These are phyloP conservation scores for Populus trichocarpa DNA, from an alignment of 441 rosid species.

Conservation along the genomic window DNA sequence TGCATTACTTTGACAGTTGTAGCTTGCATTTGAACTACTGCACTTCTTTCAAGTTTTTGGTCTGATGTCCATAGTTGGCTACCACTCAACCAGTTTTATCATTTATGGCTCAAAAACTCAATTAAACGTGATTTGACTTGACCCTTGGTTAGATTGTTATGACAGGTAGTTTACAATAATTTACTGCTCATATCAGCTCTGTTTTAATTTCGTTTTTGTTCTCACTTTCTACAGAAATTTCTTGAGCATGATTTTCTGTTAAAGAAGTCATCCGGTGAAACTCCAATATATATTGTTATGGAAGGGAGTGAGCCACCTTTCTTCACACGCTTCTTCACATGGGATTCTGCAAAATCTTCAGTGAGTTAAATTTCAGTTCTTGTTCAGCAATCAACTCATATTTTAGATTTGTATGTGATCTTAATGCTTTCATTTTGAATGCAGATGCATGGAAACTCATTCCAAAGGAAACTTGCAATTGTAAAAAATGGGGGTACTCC, in stretches of 20 bases:
- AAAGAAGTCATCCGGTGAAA: slow-evolving; percentile 63
- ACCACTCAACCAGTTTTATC: background rate
- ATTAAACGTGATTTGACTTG: background rate
- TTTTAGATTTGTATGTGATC: slow-evolving; percentile 19
- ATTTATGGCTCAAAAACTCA: background rate
- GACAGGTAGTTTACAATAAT: background rate
- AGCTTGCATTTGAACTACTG: background rate
- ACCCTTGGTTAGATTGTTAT: background rate
- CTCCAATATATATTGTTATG: slow-evolving; percentile 67
- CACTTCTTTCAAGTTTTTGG: background rate
- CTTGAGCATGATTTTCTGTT: slow-evolving; percentile 73
- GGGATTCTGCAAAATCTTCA: slow-evolving; percentile 80
- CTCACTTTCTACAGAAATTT: slow-evolving; percentile 56
- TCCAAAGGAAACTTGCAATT: slow-evolving; percentile 78
- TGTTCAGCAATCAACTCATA: background rate
- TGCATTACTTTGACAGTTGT: background rate
- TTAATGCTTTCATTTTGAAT: slow-evolving; percentile 24
- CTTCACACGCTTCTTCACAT: slow-evolving; percentile 87
- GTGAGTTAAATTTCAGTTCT: slow-evolving; percentile 20
- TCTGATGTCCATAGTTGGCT: background rate
- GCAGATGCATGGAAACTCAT: slow-evolving; percentile 97
- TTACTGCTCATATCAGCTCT: background rate
- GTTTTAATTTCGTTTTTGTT: background rate
- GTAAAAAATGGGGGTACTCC: slow-evolving; percentile 77
- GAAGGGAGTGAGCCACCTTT: slow-evolving; percentile 96